A percentile compares a stretch with the other conserved stretches of the same genome.
phyloP scores from a whole-genome alignment of 441 rosid species.

The Euphorbia corollata region DNA sequence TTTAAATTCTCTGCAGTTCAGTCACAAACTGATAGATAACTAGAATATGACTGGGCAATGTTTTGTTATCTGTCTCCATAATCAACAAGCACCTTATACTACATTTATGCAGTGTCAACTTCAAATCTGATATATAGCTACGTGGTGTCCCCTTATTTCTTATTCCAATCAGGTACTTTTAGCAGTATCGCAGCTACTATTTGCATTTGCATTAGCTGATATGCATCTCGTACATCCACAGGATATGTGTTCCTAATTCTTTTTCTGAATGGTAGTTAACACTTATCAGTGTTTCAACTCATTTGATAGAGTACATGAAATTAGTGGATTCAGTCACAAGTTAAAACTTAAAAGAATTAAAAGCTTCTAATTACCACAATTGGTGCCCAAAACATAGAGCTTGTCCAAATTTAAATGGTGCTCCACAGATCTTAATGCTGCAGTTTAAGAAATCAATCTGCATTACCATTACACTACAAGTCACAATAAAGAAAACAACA shows the following conservation, averaged over 20 bases:
- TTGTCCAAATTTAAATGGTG: constrained; percentile 74
- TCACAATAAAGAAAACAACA: constrained; percentile 37
- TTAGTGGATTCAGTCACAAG: background rate
- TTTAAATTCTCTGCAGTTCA: constrained; percentile 14
- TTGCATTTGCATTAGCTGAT: background rate
- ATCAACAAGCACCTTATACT: background rate
- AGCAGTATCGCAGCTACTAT: background rate
- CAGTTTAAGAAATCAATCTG: constrained; percentile 84
- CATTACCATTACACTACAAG: constrained; percentile 60
- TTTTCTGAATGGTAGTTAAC: background rate
- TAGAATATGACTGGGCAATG: background rate
- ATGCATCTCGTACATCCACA: background rate
- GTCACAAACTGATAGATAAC: background rate
- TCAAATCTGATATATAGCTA: background rate
- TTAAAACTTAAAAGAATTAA: background rate
- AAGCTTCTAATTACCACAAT: constrained; percentile 55
- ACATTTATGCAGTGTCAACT: background rate
- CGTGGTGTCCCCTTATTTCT: background rate
- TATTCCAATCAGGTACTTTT: background rate
- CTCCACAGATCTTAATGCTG: constrained; percentile 95
- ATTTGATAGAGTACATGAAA: background rate
- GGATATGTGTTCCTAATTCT: background rate
- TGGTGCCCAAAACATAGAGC: constrained; percentile 91
- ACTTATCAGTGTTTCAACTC: background rate
- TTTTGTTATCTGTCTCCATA: background rate